Evolutionary conservation across 202 grass and related monocot species (phyloP).

Genomic region (Carex arenaria): DNA sequence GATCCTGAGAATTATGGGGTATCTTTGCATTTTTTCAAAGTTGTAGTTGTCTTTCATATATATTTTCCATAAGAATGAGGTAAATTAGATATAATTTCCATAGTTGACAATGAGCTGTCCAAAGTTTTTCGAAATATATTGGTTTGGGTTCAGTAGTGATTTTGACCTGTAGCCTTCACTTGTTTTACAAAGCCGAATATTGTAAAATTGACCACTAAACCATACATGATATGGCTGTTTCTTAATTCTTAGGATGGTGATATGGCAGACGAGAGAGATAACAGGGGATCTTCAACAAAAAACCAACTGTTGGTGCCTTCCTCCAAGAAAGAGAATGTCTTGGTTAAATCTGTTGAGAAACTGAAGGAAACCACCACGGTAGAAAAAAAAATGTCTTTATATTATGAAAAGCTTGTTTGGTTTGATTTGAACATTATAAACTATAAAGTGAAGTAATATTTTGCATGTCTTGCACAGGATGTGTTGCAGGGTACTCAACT

Average conservation of each 20-base stretch:
- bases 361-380: constrained; percentile 91
- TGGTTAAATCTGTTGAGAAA: constrained; percentile 91
- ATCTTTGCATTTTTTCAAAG: constrained; percentile 20
- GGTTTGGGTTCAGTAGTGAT: not conserved
- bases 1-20: constrained; percentile 61
- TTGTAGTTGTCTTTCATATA: not conserved
- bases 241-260: constrained; percentile 46
- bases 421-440: not conserved
- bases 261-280: constrained; percentile 33
- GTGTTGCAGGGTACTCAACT: constrained; percentile 93
- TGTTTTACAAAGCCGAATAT: not conserved
- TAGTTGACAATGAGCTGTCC: not conserved
- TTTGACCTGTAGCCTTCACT: not conserved
- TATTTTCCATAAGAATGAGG: not conserved
- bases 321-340: constrained; percentile 67
- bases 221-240: not conserved
- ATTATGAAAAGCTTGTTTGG: not conserved
- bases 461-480: constrained; percentile 37
- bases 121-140: not conserved
- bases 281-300: constrained; percentile 12
- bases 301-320: constrained; percentile 25
- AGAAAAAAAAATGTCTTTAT: constrained; percentile 1
- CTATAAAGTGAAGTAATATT: constrained; percentile 1
- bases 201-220: not conserved
- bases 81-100: not conserved